Conservation (phyloP, 257 asterid species). For the Agastache rugosa region DNA sequence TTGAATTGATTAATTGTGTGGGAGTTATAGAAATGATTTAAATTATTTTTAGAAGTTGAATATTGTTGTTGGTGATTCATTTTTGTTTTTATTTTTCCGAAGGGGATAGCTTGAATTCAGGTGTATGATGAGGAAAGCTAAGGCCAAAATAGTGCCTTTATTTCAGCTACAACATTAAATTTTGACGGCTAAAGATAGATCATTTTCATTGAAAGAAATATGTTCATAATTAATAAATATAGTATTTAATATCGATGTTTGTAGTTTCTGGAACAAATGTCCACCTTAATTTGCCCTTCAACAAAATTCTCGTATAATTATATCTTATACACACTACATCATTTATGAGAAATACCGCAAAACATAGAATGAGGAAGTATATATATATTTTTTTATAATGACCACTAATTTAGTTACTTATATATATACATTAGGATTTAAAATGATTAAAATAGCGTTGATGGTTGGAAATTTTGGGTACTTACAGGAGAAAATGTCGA, state of each 20-base stretch:
- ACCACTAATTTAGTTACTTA: too few species aligned
- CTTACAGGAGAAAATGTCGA: too few species aligned
- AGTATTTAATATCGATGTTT: too few species aligned
- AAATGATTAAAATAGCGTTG: too few species aligned
- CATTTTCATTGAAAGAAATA: constrained; percentile 6
- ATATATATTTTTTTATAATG: too few species aligned
- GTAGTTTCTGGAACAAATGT: not conserved
- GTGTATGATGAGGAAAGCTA: constrained; percentile 43
- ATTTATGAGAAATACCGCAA: too few species aligned
- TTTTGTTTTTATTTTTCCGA: constrained; percentile 31
- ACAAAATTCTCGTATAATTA: too few species aligned
- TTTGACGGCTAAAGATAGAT: constrained; percentile 40
- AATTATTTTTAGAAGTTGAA: constrained; percentile 15
- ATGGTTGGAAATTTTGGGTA: too few species aligned
- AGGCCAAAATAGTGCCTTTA: constrained; percentile 41
- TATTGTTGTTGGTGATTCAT: not conserved
- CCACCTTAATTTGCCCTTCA: too few species aligned
- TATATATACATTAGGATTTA: not conserved
- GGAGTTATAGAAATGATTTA: constrained; percentile 22
- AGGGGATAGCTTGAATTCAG: constrained; percentile 53
- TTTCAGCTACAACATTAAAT: constrained; percentile 40
- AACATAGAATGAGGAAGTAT: too few species aligned
- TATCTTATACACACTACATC: too few species aligned
- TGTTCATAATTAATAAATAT: not conserved
- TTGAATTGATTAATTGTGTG: constrained; percentile 5